Evolutionary conservation across 2,329 filamentous ascomycete species (phyloP), one percentile per base, ranked within the genome.

Genomic region (Phialophora macrospora): DNA sequence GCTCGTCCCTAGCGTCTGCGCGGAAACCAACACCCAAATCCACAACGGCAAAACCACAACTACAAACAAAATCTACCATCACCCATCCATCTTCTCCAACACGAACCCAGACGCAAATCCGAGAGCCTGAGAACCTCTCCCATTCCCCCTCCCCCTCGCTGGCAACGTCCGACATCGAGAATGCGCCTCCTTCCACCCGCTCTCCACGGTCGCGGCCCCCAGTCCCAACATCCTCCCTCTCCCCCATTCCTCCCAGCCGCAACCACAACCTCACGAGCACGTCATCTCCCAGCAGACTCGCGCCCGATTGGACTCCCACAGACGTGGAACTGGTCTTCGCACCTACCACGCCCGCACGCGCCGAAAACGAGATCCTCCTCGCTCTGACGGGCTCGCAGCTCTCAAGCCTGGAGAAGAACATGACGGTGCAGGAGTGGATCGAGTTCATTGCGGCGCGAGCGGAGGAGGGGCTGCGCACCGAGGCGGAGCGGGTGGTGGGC

Each of bases 351-450:
- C 79, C 81, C 11, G 76, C 78, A 14, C 72, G 78, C 12, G 38
- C 41, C 1, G 81, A 84, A 51, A 84, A 84, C 73, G 64, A 73
- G 28, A 72, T 76, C 55, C 66, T 76, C 8, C 73, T 77, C 66
- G 76, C 73, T 38, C 30, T 63, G 28, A 64, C 63, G n/a, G 77
- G 70, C 62, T 84, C 88, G 70, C 85, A 85, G 14, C 79, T 99
- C 60, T 89, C 86, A 1, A 90, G 85, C 60, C 86, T 88, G 0
- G 95, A 98, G 80, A 93, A 90, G 81, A 82, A 85, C 44, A 97
- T 99, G 93, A 94, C 88, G 4, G 92, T 98, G 0, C 92, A 97
- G 76, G 88, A 97, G 77, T 99, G 94, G 92, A 90, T 99, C 46
- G 82, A 88, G 64, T 86, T 89, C 78, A 93, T 95, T 71, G 95